Evolutionary conservation across 2,329 filamentous ascomycete species (phyloP).

Genomic region (Didymella arachidicola): DNA sequence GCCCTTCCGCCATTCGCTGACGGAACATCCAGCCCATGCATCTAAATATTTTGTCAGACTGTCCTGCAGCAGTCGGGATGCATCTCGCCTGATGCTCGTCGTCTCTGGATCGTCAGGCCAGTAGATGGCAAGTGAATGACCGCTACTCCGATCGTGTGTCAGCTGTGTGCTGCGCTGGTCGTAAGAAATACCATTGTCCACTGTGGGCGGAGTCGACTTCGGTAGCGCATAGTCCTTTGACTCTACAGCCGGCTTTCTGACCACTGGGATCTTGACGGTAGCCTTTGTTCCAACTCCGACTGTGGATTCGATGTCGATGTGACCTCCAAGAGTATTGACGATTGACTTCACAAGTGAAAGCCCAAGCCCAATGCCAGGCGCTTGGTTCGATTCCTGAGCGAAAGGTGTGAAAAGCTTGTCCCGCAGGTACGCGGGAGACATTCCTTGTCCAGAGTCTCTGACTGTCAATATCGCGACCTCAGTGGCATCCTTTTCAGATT

Average conservation of each 20-base stretch:
- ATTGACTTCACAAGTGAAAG: constrained; percentile 32
- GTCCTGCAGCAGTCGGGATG: constrained; percentile 10
- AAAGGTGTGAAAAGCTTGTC: constrained; percentile 32
- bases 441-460: constrained; percentile 34
- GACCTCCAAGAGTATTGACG: constrained; percentile 25
- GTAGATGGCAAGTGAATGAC: constrained; percentile 4
- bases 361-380: constrained; percentile 32
- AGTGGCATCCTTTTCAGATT: constrained; percentile 52
- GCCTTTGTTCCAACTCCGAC: constrained; percentile 14
- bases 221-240: not conserved
- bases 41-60: constrained; percentile 24
- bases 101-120: not conserved
- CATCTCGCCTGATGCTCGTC: constrained; percentile 1
- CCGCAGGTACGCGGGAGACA: constrained; percentile 30
- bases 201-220: not conserved
- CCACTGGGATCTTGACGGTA: constrained; percentile 12
- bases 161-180: not conserved
- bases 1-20: constrained; percentile 3
- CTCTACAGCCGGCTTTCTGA: constrained; percentile 10
- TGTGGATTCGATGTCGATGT: constrained; percentile 25
- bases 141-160: not conserved
- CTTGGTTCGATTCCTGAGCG: constrained; percentile 31
- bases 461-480: constrained; percentile 37
- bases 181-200: not conserved
- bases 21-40: constrained; percentile 28